phyloP scores from a whole-genome alignment of 1,139 yeast species.

The Candida neerlandica region DNA sequence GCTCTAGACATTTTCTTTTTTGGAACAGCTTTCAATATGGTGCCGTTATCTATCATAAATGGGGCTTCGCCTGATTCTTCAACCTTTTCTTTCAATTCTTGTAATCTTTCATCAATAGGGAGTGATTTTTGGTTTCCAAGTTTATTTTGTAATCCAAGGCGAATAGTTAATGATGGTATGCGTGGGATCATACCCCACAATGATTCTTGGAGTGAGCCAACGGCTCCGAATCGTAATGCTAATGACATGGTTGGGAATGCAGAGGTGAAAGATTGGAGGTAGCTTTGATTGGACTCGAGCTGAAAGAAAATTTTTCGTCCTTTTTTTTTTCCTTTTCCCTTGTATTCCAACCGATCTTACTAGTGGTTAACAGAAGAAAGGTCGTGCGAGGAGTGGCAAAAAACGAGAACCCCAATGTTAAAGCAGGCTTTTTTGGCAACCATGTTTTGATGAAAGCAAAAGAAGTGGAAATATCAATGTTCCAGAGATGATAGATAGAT shows the following conservation, averaged over 20 bases:
- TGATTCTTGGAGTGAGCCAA: conserved; percentile 18
- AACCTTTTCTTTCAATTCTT: conserved; percentile 34
- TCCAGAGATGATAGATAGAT: too few relatives aligned
- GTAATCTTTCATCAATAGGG: conserved; percentile 27
- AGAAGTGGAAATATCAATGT: too few relatives aligned
- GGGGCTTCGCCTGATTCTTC: conserved; percentile 32
- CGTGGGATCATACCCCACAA: conserved; percentile 25
- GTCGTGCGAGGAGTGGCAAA: background rate
- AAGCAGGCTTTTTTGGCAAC: too few relatives aligned
- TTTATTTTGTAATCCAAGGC: conserved; percentile 10
- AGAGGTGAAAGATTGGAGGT: background rate
- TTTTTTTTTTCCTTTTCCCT: background rate
- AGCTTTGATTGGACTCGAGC: background rate
- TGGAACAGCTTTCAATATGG: conserved; percentile 80
- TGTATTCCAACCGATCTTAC: background rate
- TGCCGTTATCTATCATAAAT: conserved; percentile 57
- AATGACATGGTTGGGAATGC: conserved; percentile 23
- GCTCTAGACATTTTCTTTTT: conserved; percentile 89
- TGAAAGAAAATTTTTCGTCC: background rate
- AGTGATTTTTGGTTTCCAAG: conserved; percentile 1
- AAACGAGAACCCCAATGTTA: background rate
- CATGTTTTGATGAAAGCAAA: too few relatives aligned
- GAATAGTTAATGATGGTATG: conserved; percentile 22
- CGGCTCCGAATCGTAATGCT: conserved; percentile 25
- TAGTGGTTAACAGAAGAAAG: background rate